Evolutionary conservation across 2,329 filamentous ascomycete species (phyloP), one percentile per base, ranked within the genome.

Genomic region (Macrophomina tecta): DNA sequence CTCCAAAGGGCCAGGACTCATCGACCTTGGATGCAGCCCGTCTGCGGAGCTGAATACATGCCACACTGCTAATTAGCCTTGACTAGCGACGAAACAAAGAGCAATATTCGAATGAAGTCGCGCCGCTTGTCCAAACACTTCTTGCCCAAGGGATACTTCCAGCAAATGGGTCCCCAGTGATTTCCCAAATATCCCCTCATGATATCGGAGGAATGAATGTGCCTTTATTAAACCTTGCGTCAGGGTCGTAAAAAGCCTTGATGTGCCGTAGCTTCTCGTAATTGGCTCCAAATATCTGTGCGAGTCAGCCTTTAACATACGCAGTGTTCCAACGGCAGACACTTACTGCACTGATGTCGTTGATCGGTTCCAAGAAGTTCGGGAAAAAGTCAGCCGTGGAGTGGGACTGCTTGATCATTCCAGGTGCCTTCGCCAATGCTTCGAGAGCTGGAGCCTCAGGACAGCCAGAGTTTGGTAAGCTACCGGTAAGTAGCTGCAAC

Each of bases 401-500:
- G 16, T 73, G 67, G 1, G 65, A 65, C 14, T 70, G 68, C 9
- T 69, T 69, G 36, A 75, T 69, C 9, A 71, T 64, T 1, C 49
- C 42, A 1, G 67, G 68, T 4, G 68, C 66, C 30, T 67, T 68
- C n/a, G 36, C 30, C 8, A 74, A 55, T 11, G 68, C 71, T 40
- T 67, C 60, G 58, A 69, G 67, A 0, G 68, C 71, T 9, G 72
- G 67, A 11, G 71, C 68, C 9, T 68, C 67, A 3, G 72, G 38
- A 40, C 72, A 51, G 2, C 61, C 53, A 11, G 71, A 70, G 8
- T 68, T 67, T 2, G 71, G 68, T 12, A 66, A 55, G 48, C 69
- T 70, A 32, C 72, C 73, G 0, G 73, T 68, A 3, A 70, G 69
- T 7, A 72, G 64, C 49, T 74, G 73, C 67, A 73, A 70, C 2